These are phyloP conservation scores for Neospermospora avenae DNA, from an alignment of 2,329 filamentous ascomycete genomes.

Conservation along the genomic window DNA sequence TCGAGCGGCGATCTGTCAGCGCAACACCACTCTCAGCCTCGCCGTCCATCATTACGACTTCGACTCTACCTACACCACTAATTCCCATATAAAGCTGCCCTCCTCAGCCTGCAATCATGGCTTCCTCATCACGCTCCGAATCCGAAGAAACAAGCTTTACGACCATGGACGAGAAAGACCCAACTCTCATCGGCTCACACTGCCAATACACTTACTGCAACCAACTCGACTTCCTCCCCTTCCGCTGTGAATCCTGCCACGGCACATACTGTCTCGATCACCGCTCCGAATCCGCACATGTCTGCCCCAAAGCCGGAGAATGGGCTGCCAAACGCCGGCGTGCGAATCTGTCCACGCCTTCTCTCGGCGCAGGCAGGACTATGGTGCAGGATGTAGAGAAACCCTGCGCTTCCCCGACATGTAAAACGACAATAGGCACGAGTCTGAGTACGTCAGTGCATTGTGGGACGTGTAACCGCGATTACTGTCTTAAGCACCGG, in stretches of 20 bases:
- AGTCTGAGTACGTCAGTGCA: slow-evolving; percentile 64
- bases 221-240: slow-evolving; percentile 93
- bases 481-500: slow-evolving; percentile 76
- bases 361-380: slow-evolving; percentile 50
- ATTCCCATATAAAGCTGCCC: slow-evolving; percentile 9
- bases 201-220: slow-evolving; percentile 91
- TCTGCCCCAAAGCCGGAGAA: slow-evolving; percentile 57
- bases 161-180: slow-evolving; percentile 73
- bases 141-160: slow-evolving; percentile 57
- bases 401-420: slow-evolving; percentile 63
- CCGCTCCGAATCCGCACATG: slow-evolving; percentile 79
- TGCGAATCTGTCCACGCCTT: slow-evolving; percentile 51
- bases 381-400: slow-evolving; percentile 60
- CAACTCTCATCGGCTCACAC: slow-evolving; percentile 82
- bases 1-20: slow-evolving; percentile 19
- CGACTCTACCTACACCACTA: slow-evolving; percentile 19
- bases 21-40: slow-evolving; percentile 25
- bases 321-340: slow-evolving; percentile 58
- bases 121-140: slow-evolving; percentile 43
- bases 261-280: slow-evolving; percentile 91
- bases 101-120: slow-evolving; percentile 43
- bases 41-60: slow-evolving; percentile 24
- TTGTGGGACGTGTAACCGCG: slow-evolving; percentile 67
- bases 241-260: slow-evolving; percentile 84
- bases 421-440: slow-evolving; percentile 70